phyloP scores from a whole-genome alignment of 192 early-diverging fungal genomes.

The Coemansia reversa region DNA sequence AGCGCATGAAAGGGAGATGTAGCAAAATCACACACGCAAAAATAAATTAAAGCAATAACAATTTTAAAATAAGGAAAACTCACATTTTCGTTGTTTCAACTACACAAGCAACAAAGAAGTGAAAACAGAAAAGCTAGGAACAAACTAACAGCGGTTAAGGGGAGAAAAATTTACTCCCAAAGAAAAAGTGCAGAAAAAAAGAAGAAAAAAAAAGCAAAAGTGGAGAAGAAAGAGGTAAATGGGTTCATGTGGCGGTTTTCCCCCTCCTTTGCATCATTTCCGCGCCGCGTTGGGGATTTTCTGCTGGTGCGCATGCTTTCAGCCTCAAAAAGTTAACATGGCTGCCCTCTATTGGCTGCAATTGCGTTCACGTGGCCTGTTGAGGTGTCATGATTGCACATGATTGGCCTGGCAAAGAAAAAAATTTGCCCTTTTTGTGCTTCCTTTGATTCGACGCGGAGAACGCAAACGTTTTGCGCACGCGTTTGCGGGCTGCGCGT shows the following conservation, averaged over 20 bases:
- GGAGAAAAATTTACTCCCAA: constrained; percentile 2
- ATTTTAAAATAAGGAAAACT: constrained; percentile 2
- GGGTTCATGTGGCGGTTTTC: constrained; percentile 16
- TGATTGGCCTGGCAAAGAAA: constrained; percentile 27
- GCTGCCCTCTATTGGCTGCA: constrained; percentile 32
- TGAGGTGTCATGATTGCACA: constrained; percentile 19
- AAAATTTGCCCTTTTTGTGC: background rate
- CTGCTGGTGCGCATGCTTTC: background rate
- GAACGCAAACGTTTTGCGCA: background rate
- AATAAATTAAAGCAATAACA: background rate
- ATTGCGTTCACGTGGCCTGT: constrained; percentile 31
- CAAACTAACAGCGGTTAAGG: constrained; percentile 3
- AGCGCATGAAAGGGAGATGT: background rate
- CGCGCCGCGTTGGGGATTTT: constrained; percentile 10
- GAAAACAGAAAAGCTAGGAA: constrained; percentile 11
- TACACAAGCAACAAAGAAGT: constrained; percentile 23
- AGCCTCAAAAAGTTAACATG: background rate
- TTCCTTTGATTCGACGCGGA: background rate
- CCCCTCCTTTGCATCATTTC: constrained; percentile 11
- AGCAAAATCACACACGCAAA: background rate
- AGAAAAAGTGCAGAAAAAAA: constrained; percentile 8
- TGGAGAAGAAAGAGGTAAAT: constrained; percentile 49
- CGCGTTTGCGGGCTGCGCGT: too few species aligned
- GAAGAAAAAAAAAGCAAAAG: constrained; percentile 33
- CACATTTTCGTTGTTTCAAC: constrained; percentile 23